Conservation (phyloP, 164 flowering plant genomes). For the Amborella trichopoda region DNA sequence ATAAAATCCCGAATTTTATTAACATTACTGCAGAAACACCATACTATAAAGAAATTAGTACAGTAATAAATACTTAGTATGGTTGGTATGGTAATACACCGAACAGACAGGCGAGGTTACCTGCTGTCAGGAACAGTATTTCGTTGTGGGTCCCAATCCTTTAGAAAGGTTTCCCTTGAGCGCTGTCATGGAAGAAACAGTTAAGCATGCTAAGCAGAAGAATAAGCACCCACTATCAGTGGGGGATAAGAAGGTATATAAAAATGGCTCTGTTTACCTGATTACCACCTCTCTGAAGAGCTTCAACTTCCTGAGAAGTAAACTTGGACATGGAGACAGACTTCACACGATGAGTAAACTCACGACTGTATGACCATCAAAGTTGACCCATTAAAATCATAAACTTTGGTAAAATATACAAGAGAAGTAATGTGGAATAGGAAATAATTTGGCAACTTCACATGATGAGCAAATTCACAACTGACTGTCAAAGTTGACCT, state of each 20-base stretch:
- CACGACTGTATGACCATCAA: constrained; percentile 71
- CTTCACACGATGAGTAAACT: constrained; percentile 96
- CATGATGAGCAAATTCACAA: too few species aligned
- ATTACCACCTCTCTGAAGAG: constrained; percentile 92
- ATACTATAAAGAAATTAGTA: not conserved
- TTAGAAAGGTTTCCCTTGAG: constrained; percentile 74
- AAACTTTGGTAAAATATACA: too few species aligned
- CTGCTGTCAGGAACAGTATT: constrained; percentile 75
- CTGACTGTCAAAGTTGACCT: too few species aligned
- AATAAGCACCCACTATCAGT: too few species aligned
- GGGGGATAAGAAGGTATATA: too few species aligned
- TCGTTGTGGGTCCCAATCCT: constrained; percentile 67
- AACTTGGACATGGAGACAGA: constrained; percentile 97
- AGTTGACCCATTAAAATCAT: too few species aligned
- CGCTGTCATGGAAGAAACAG: constrained; percentile 41
- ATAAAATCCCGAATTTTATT: constrained; percentile 74
- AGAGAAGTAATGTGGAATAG: too few species aligned
- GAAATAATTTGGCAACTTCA: too few species aligned
- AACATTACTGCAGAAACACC: constrained; percentile 47
- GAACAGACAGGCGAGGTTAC: constrained; percentile 18
- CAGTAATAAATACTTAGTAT: too few species aligned
- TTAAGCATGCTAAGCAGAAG: too few species aligned
- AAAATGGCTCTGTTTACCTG: not conserved
- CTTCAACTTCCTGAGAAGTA: constrained; percentile 88
- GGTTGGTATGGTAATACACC: too few species aligned